Conservation (phyloP, 2,329 filamentous ascomycete genomes). For the Botryotinia narcissicola region DNA sequence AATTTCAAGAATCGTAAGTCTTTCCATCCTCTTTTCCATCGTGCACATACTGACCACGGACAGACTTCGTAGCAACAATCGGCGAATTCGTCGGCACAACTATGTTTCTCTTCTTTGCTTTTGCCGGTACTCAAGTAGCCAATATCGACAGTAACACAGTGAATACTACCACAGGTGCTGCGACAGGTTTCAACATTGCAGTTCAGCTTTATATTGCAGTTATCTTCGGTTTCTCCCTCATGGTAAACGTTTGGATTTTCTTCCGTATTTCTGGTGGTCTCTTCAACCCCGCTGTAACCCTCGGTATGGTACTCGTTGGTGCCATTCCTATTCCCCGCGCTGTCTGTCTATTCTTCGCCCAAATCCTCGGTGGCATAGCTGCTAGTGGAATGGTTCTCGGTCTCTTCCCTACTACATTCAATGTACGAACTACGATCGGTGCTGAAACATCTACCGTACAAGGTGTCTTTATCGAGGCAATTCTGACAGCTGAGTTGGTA, state of each 20-base stretch:
- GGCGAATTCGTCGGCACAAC: slow-evolving; percentile 40
- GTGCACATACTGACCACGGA: background rate
- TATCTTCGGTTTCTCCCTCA: slow-evolving; percentile 42
- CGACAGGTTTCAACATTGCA: slow-evolving; percentile 33
- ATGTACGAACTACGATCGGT: slow-evolving; percentile 44
- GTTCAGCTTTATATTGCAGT: slow-evolving; percentile 41
- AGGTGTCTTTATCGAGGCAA: slow-evolving; percentile 51
- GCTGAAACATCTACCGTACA: slow-evolving; percentile 43
- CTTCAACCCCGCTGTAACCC: slow-evolving; percentile 49
- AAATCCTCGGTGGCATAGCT: slow-evolving; percentile 40
- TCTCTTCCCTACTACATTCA: slow-evolving; percentile 44
- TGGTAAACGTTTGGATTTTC: slow-evolving; percentile 56
- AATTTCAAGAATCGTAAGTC: slow-evolving; percentile 43
- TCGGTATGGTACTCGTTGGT: slow-evolving; percentile 41
- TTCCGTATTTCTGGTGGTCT: slow-evolving; percentile 51
- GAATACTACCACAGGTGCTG: slow-evolving; percentile 6
- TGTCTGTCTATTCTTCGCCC: slow-evolving; percentile 37
- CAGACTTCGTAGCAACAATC: slow-evolving; percentile 34
- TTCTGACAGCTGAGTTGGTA: slow-evolving; percentile 47
- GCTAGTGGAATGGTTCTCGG: slow-evolving; percentile 41
- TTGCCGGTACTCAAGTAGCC: slow-evolving; percentile 36
- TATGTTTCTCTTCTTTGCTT: slow-evolving; percentile 41
- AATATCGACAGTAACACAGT: slow-evolving; percentile 29
- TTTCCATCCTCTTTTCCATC: background rate
- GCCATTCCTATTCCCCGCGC: slow-evolving; percentile 39